These are phyloP conservation scores for Quercus agrifolia DNA, from an alignment of 306 rosid genomes.

Conservation along the genomic window DNA sequence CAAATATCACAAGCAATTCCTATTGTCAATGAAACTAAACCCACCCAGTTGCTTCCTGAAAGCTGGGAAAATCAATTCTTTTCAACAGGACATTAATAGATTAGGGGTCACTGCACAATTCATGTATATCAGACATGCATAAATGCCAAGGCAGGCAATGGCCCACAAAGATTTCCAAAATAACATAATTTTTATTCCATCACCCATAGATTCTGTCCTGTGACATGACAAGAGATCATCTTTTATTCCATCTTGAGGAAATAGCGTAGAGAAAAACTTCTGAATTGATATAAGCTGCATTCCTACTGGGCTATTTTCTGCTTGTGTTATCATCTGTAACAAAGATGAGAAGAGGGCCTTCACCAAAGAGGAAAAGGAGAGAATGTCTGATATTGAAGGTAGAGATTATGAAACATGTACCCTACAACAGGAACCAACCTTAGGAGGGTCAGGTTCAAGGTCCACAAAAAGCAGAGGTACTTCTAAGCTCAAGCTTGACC, in stretches of 20 bases:
- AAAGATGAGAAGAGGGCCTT: slow-evolving; percentile 5
- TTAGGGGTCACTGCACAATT: neutral
- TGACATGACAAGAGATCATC: slow-evolving; percentile 24
- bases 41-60: neutral
- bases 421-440: slow-evolving; percentile 38
- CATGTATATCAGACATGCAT: neutral
- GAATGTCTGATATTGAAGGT: neutral
- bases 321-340: slow-evolving; percentile 56
- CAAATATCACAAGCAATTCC: neutral
- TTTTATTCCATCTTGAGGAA: slow-evolving; percentile 32
- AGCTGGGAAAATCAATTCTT: neutral
- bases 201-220: slow-evolving; percentile 8
- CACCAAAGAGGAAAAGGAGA: slow-evolving; percentile 4
- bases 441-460: slow-evolving; percentile 68
- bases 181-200: neutral
- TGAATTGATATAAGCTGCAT: slow-evolving; percentile 65
- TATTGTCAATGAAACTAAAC: neutral
- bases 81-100: neutral
- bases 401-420: neutral
- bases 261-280: slow-evolving; percentile 51
- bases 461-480: slow-evolving; percentile 59
- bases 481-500: slow-evolving; percentile 49
- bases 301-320: slow-evolving; percentile 47
- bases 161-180: neutral
- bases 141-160: neutral